Evolutionary conservation across 805 yeast species (phyloP), one percentile per base, ranked within the genome.

Genomic region (Starmerella ratchasimensis): DNA sequence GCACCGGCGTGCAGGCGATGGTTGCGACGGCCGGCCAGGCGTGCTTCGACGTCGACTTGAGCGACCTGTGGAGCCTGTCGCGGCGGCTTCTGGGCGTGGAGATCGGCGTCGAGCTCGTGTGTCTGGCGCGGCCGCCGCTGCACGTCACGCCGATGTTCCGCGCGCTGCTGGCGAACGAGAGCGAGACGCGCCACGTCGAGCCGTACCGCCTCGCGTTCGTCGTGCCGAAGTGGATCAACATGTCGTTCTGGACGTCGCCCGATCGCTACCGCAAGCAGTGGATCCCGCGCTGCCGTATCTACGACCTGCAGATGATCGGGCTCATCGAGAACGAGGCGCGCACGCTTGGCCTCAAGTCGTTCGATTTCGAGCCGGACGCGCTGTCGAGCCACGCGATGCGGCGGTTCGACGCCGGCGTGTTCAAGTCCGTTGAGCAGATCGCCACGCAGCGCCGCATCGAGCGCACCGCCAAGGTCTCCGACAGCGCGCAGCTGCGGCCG

Each of bases 271-370:
- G 53, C 49, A 39, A 62, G 54, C 57, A 59, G 47, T 88, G 97
- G 96, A 69, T 78, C n/a, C 96, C 98, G 0, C 65, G 90, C 25
- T 84, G 96, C 57, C 83, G 82, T 50, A 86, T 90, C 35, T 88
- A 90, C 56, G 97, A 88, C 51, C 60, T 90, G 15, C 97, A 90
- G 56, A 90, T 90, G 96, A 88, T 88, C 93, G 97, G 97, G 0
- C 71, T 90, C 6, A 83, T 88, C 77, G 97, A 88, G 51, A 82
- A 81, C 49, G 95, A 90, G 51, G 63, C 76, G 40, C 73, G 75
- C 46, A 72, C 78, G 10, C 71, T 79, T 6, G 71, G 74, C 7
- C 69, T 86, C 9, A 76, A 74, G 14, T 68, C 76, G 35, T 59
- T 84, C 21, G 39, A 41, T 35, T 66, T 63, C 10, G 50, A 51